phyloP scores from a whole-genome alignment of 495 filamentous ascomycete species.

The Aspergillus egyptiacus region DNA sequence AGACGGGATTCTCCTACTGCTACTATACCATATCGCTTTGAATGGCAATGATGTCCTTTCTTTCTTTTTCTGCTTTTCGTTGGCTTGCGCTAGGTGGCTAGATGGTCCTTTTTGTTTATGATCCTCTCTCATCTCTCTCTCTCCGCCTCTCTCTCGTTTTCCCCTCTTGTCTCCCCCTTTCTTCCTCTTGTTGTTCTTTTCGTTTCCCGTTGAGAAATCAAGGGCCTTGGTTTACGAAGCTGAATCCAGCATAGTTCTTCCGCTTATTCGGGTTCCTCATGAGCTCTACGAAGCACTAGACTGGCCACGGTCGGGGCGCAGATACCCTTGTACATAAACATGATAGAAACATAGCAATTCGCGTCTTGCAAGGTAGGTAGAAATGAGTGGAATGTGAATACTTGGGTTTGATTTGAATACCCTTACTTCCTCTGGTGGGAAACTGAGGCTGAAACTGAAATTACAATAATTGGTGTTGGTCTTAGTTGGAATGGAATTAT shows the following conservation, averaged over 20 bases:
- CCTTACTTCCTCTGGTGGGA: no score
- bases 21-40: background rate
- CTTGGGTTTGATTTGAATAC: no score
- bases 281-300: background rate
- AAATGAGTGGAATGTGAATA: background rate
- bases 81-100: no score
- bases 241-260: no score
- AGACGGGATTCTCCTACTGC: background rate
- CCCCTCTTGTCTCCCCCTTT: background rate
- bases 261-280: no score
- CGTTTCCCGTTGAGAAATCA: background rate
- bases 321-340: conserved; percentile 22
- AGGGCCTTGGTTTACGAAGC: no score
- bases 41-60: conserved; percentile 4
- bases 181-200: background rate
- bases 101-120: background rate
- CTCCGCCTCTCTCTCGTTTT: no score
- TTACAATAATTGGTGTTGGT: no score
- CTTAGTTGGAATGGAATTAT: background rate
- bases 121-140: no score
- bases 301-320: conserved; percentile 1
- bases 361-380: background rate
- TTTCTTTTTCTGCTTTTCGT: no score
- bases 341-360: background rate
- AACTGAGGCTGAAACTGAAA: no score